phyloP scores from a whole-genome alignment of 306 rosid species.

The Heteromeles arbutifolia region DNA sequence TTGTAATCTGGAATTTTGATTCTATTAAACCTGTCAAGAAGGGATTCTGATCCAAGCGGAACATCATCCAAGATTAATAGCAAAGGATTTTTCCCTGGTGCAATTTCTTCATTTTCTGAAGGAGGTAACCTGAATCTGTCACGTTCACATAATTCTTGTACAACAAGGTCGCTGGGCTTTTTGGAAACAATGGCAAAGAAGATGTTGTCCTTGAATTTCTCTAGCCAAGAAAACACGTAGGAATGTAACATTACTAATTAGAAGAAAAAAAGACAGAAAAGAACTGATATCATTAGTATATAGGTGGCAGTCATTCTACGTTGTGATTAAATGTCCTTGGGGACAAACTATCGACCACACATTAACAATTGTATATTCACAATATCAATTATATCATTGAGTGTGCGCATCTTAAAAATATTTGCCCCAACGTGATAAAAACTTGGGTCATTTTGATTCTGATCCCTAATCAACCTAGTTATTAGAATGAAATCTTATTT shows the following conservation, averaged over 20 bases:
- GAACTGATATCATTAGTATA: too few species aligned
- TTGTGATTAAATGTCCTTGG: too few species aligned
- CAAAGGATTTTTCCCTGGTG: neutral
- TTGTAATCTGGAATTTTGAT: slow-evolving; percentile 26
- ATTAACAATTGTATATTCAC: too few species aligned
- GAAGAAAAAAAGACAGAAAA: neutral
- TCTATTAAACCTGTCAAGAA: slow-evolving; percentile 18
- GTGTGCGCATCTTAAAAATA: neutral
- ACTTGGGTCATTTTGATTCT: too few species aligned
- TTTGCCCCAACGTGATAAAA: too few species aligned
- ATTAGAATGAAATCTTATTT: too few species aligned
- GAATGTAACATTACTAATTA: neutral
- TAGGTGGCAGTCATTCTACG: too few species aligned
- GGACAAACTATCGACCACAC: too few species aligned
- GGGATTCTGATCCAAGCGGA: neutral
- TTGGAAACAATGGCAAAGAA: slow-evolving; percentile 35
- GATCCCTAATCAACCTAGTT: too few species aligned
- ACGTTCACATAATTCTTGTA: slow-evolving; percentile 29
- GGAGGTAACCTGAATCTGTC: slow-evolving; percentile 3
- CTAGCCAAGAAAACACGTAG: slow-evolving; percentile 18
- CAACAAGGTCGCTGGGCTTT: slow-evolving; percentile 24
- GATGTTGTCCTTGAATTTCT: slow-evolving; percentile 37
- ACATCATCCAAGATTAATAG: slow-evolving; percentile 16
- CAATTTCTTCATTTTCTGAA: slow-evolving; percentile 28
- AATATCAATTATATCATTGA: too few species aligned